Base-by-base conservation (phyloP, 2,329 filamentous ascomycete genomes). In the Cercospora sp. region DNA sequence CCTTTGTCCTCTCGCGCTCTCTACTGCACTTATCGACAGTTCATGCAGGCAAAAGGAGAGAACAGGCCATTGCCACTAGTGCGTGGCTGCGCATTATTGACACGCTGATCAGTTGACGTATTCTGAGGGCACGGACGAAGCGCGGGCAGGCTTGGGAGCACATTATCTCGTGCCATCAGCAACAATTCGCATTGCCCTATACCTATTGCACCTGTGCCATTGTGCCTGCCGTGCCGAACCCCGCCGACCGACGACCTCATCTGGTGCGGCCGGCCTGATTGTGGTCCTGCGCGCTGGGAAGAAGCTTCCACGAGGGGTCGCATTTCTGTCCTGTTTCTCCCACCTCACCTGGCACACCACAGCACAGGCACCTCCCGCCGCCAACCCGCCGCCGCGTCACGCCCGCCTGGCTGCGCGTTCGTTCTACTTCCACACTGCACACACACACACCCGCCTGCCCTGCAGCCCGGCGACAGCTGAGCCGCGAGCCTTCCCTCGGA, bases 1-100 rank as follows among this genome's bases (percentile, higher is more conserved):
- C 31, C 20, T 33, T 58, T 58, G 26, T 58, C 36, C 48, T 42
- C 36, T 40, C 42, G 16, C 30, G 13, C 61, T 20, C n/a, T 57
- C 26, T 42, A n/a, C 45, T 16, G 42, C 28, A 12, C 20, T 28
- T 31, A 48, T 48, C 33, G 53, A 61, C 57, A 53, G 40, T 60
- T 7, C 31, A 64, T 68, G 61, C 55, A 55, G 55, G 57, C 66
- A 53, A 62, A 30, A 53, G 62, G 48, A 26, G 62, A 40, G 48
- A 13, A 23, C 31, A 23, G 28, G 42, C 48, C 16, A 36, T 64
- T 57, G 62, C 62, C 62, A 64, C 62, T 57, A 36, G 62, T 40
- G 62, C 62, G 48, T 48, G 60, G 20, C 23, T 63, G 45, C 45
- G 45, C 45, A 51, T 51, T 51, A 23, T 51, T 51, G 45, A 51